Evolutionary conservation across 352 stramenopile genomes (phyloP).

Genomic region (Elongisporangium undulatum): DNA sequence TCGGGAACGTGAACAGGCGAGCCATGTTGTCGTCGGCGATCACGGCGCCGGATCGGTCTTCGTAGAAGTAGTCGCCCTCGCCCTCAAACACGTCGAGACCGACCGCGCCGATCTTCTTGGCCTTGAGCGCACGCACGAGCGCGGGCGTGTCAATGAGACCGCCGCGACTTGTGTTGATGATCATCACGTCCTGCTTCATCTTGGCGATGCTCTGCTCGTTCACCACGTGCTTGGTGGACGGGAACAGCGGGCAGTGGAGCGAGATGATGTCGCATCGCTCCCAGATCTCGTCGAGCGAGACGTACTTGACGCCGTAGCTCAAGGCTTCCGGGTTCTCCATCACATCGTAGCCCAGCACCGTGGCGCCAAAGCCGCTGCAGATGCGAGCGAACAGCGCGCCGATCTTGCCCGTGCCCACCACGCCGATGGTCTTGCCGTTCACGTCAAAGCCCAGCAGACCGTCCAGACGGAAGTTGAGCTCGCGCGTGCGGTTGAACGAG

Average conservation of each 20-base stretch:
- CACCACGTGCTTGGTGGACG: constrained; percentile 80
- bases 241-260: constrained; percentile 82
- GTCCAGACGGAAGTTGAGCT: constrained; percentile 59
- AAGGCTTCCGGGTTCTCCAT: constrained; percentile 42
- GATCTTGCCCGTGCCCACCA: constrained; percentile 57
- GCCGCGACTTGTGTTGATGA: constrained; percentile 91
- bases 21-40: constrained; percentile 68
- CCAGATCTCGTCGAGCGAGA: constrained; percentile 61
- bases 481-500: constrained; percentile 46
- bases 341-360: constrained; percentile 66
- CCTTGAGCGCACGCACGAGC: constrained; percentile 76
- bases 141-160: constrained; percentile 83
- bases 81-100: constrained; percentile 90
- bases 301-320: constrained; percentile 41
- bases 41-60: constrained; percentile 58
- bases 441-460: constrained; percentile 61
- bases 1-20: constrained; percentile 78
- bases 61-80: constrained; percentile 76
- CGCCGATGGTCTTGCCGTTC: constrained; percentile 67
- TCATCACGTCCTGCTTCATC: constrained; percentile 86
- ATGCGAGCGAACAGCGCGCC: constrained; percentile 48
- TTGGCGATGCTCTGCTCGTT: constrained; percentile 74
- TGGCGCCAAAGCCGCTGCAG: constrained; percentile 29
- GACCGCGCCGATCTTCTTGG: constrained; percentile 64
- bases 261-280: constrained; percentile 82